Evolutionary conservation across 2,329 filamentous ascomycete species (phyloP), one percentile per base, ranked within the genome.

Genomic region (Hypoxylon sp.): DNA sequence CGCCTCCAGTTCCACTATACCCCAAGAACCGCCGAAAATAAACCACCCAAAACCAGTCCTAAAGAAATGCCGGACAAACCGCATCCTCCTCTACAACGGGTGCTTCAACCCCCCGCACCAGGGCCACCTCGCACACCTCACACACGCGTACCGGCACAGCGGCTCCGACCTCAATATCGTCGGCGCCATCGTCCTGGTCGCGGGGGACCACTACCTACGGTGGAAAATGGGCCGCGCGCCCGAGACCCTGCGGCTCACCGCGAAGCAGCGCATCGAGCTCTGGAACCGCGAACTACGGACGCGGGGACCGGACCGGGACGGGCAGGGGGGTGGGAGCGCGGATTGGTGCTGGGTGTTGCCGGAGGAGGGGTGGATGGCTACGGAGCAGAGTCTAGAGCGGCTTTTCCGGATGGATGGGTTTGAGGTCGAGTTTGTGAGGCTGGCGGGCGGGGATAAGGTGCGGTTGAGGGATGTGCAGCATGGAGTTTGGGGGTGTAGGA

Each of bases 81-180:
- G 59, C 7, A 72, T 80, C n/a, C 64, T 81, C 1, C 21, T 80
- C 1, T 80, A 73, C 54, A 77, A 77, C 0, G 79, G 79, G 0
- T 75, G 74, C 8, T 80, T 80, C 69, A 80, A 81, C 54, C 79
- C 79, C 0, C 78, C 79, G 12, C 78, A 80, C 52, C 68, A 61
- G 5, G 78, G 78, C 0, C 79, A 81, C 47, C 46, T 75, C 0
- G 62, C 76, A 0, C 73, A 80, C 2, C 73, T 81, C 0, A 55
- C 61, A 0, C 71, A 79, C 54, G 73, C 74, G 7, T 74, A 75
- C 34, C 48, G 61, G 0, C 71, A 77, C 43, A 68, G 70, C 5
- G 74, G 74, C 3, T 48, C 62, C 1, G 75, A 77, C 14, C 63
- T 79, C 5, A 57, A 75, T 29, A 62, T 79, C 12, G 58, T 75